Evolutionary conservation across 2,329 filamentous ascomycete species (phyloP).

Genomic region (Colletotrichum lini): DNA sequence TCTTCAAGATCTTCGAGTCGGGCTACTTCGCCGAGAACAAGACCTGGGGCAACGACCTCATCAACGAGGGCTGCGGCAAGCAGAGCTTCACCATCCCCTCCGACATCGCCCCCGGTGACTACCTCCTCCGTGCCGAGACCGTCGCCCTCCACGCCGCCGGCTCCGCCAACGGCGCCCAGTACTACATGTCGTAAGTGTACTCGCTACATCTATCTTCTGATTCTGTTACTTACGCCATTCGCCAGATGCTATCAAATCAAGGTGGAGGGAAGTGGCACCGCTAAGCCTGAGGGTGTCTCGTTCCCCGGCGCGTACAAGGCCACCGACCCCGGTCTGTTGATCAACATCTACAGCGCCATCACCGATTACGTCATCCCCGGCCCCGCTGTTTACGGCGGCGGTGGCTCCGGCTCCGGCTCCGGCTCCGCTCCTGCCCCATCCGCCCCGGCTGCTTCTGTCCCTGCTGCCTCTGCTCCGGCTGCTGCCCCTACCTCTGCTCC

Average conservation of each 20-base stretch:
- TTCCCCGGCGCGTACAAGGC: constrained; percentile 44
- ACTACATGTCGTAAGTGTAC: constrained; percentile 48
- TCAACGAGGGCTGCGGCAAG: constrained; percentile 43
- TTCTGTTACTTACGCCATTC: too few species aligned
- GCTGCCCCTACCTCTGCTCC: constrained; percentile 11
- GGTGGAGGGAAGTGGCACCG: constrained; percentile 46
- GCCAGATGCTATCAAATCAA: constrained; percentile 46
- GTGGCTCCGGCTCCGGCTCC: constrained; percentile 31
- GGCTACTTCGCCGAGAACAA: constrained; percentile 48
- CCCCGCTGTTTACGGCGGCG: constrained; percentile 44
- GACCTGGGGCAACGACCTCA: constrained; percentile 43
- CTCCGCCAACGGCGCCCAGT: constrained; percentile 55
- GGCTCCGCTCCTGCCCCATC: constrained; percentile 18
- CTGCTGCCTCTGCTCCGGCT: constrained; percentile 7
- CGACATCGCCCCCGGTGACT: constrained; percentile 64
- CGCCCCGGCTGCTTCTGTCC: constrained; percentile 5
- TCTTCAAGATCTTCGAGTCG: constrained; percentile 68
- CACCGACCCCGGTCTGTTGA: constrained; percentile 60
- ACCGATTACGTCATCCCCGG: constrained; percentile 41
- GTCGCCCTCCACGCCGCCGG: constrained; percentile 64
- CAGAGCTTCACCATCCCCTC: constrained; percentile 55
- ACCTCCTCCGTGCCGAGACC: constrained; percentile 68
- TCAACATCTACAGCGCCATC: constrained; percentile 59
- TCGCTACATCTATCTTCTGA: too few species aligned
- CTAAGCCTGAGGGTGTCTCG: constrained; percentile 44